Conservation (phyloP, 139 green algal genomes). For the Auxenochlorella protothecoides region DNA sequence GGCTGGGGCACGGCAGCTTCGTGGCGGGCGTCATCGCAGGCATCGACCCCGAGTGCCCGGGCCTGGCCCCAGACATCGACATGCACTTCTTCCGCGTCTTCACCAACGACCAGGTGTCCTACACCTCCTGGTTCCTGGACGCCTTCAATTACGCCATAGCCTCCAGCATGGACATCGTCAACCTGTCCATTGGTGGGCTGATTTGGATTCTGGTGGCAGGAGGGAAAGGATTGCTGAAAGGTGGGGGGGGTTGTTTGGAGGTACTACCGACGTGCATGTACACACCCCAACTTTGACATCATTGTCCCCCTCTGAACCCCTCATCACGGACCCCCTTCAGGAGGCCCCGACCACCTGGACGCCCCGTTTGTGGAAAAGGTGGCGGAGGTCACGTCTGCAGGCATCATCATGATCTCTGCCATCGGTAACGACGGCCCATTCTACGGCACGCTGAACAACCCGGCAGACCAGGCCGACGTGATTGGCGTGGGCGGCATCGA, state of each 20-base stretch:
- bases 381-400: conserved; percentile 78
- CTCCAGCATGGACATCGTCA: conserved; percentile 84
- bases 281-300: no score
- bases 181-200: conserved; percentile 80
- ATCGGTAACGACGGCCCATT: conserved; percentile 96
- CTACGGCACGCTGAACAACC: conserved; percentile 99
- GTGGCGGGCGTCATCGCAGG: conserved; percentile 89
- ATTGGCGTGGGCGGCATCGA: conserved; percentile 96
- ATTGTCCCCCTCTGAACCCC: no score
- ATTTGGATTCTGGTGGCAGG: no score
- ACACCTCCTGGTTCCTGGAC: conserved; percentile 98
- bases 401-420: conserved; percentile 89
- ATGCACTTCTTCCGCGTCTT: conserved; percentile 93
- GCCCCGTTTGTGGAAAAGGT: conserved; percentile 98
- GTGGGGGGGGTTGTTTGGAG: background rate
- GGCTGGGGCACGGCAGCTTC: conserved; percentile 93
- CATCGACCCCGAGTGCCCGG: conserved; percentile 64
- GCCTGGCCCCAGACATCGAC: conserved; percentile 86
- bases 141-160: conserved; percentile 98
- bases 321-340: background rate
- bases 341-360: conserved; percentile 95
- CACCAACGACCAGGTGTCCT: conserved; percentile 94
- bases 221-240: background rate
- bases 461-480: conserved; percentile 92
- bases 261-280: background rate